phyloP scores from a whole-genome alignment of 2,329 filamentous ascomycete species.

The Whalleya microplaca region DNA sequence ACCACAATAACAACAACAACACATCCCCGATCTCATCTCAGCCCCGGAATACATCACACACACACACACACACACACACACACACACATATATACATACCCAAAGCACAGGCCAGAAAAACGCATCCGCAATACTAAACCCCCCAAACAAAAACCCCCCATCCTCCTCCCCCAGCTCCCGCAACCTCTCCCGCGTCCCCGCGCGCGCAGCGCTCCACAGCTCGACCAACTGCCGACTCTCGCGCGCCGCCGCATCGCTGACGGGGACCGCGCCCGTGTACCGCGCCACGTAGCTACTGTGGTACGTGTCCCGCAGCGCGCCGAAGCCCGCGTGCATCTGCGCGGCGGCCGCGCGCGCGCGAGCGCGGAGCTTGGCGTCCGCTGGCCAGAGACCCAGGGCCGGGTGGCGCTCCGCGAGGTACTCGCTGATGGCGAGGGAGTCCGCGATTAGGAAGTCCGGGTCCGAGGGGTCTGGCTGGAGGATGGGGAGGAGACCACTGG shows the following conservation, averaged over 20 bases:
- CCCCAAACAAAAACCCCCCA: constrained; percentile 34
- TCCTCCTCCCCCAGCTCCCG: constrained; percentile 27
- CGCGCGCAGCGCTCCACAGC: constrained; percentile 30
- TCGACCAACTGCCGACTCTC: constrained; percentile 30
- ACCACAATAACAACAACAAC: too few relatives aligned
- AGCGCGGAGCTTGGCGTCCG: constrained; percentile 42
- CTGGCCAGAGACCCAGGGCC: constrained; percentile 44
- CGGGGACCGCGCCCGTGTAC: constrained; percentile 31
- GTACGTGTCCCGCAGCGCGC: constrained; percentile 45
- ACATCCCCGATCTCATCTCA: neutral
- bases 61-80: too few relatives aligned
- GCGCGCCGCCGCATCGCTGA: constrained; percentile 21
- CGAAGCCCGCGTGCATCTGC: constrained; percentile 52
- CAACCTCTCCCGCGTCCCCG: constrained; percentile 20
- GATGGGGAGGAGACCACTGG: constrained; percentile 45
- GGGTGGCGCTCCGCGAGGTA: constrained; percentile 49
- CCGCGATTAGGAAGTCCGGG: constrained; percentile 43
- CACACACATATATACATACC: too few relatives aligned
- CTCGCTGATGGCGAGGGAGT: constrained; percentile 54
- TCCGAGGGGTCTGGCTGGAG: constrained; percentile 46
- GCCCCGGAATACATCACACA: neutral
- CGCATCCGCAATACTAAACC: constrained; percentile 36
- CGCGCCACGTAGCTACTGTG: constrained; percentile 44
- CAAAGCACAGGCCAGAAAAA: constrained; percentile 39
- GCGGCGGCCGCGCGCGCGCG: constrained; percentile 49